A percentile compares a stretch with the other conserved stretches of the same genome.
phyloP scores from a whole-genome alignment of 495 filamentous ascomycete genomes.

The Aspergillus cavernicola region DNA sequence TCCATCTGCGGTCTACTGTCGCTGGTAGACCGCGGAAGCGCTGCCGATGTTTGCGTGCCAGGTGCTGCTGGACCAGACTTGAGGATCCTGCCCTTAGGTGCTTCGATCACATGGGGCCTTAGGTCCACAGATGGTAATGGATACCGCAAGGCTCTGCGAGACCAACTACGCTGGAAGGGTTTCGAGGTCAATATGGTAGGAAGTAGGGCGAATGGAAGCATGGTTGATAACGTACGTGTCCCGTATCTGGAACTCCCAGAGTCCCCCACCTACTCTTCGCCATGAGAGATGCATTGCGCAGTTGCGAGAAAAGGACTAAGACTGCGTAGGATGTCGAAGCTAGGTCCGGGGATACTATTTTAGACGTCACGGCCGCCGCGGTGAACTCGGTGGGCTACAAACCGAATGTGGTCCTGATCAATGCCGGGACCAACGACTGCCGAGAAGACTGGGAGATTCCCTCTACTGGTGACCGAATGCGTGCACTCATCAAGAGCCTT shows the following conservation, averaged over 20 bases:
- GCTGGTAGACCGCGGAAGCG: no score
- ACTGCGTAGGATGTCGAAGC: slow-evolving; percentile 42
- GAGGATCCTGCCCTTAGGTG: slow-evolving; percentile 4
- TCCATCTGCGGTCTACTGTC: no score
- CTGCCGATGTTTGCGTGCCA: no score
- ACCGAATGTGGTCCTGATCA: slow-evolving; percentile 48
- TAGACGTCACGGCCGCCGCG: slow-evolving; percentile 35
- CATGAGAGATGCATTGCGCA: neutral
- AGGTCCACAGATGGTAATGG: neutral
- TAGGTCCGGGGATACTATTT: slow-evolving; percentile 43
- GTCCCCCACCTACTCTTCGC: no score
- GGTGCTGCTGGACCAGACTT: neutral
- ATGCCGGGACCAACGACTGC: slow-evolving; percentile 49
- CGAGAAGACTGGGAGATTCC: slow-evolving; percentile 26
- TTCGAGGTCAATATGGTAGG: slow-evolving; percentile 9
- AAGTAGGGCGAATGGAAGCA: neutral
- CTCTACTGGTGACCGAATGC: slow-evolving; percentile 25
- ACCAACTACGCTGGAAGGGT: neutral
- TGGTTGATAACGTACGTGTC: slow-evolving; percentile 3
- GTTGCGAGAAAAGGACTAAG: neutral
- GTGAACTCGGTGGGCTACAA: slow-evolving; percentile 25
- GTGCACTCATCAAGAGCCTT: slow-evolving; percentile 32
- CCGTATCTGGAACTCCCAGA: neutral
- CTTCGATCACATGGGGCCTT: slow-evolving; percentile 4
- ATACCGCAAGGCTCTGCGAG: neutral